A percentile compares a stretch with the other conserved stretches of the same genome.
Evolutionary conservation across 148 eudicot species (phyloP).

Genomic region (Chenopodium quinoa): DNA sequence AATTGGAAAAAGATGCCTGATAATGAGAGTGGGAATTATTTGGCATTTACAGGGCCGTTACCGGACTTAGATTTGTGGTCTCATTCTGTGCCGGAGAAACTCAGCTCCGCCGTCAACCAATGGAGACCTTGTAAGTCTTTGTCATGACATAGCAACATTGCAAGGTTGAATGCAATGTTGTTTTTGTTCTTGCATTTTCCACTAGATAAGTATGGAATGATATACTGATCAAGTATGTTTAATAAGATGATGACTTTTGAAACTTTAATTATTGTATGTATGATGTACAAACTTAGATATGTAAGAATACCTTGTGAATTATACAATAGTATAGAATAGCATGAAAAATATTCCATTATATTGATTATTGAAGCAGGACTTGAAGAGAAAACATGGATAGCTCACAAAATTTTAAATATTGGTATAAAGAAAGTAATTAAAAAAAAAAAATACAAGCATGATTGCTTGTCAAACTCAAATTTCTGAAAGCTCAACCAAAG

Average conservation of each 20-base stretch:
- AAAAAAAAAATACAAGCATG: slow-evolving; percentile 2
- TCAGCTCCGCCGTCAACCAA: slow-evolving; percentile 40
- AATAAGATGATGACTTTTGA: too few species aligned
- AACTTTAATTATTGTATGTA: too few species aligned
- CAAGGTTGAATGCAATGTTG: neutral
- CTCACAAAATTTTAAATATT: slow-evolving; percentile 1
- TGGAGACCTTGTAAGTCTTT: slow-evolving; percentile 51
- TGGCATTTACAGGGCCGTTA: slow-evolving; percentile 77
- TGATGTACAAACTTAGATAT: neutral
- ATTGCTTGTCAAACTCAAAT: neutral
- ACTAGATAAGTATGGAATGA: too few species aligned
- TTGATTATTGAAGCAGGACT: neutral
- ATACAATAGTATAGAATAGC: neutral
- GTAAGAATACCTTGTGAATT: neutral
- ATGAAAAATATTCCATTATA: neutral
- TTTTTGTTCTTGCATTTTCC: too few species aligned
- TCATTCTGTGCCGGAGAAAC: slow-evolving; percentile 47
- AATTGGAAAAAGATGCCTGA: slow-evolving; percentile 73
- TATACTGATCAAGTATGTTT: too few species aligned
- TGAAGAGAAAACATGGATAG: neutral
- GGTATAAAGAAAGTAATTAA: neutral
- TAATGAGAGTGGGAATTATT: slow-evolving; percentile 52
- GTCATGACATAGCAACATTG: neutral
- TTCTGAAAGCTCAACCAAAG: slow-evolving; percentile 12
- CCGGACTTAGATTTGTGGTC: slow-evolving; percentile 67